phyloP scores from a whole-genome alignment of 2,329 filamentous ascomycete species.

The Xylariaceae sp. region DNA sequence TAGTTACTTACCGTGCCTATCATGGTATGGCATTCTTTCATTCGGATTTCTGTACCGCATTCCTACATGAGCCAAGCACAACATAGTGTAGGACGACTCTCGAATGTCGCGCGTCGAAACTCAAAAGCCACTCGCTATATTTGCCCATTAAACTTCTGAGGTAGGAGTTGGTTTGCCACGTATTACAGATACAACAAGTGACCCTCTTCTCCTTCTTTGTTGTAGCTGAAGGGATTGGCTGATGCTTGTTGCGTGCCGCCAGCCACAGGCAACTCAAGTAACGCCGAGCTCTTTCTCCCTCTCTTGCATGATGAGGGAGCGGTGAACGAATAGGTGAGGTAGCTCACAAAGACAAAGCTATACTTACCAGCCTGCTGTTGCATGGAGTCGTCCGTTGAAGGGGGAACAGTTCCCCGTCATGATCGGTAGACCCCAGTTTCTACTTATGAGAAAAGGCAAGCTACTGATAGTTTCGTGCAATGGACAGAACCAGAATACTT shows the following conservation, averaged over 20 bases:
- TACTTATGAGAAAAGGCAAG: conserved; percentile 14
- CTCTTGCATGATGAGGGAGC: conserved; percentile 16
- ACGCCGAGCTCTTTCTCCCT: conserved; percentile 13
- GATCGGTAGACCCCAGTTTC: conserved; percentile 12
- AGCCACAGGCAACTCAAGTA: conserved; percentile 15
- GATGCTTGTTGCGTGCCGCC: conserved; percentile 22
- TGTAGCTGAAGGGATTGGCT: conserved; percentile 22
- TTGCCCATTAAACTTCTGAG: conserved; percentile 3
- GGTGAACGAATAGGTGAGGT: conserved; percentile 24
- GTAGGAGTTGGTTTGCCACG: conserved; percentile 18
- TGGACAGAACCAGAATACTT: too few species aligned
- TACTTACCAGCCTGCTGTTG: neutral
- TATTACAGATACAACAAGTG: conserved; percentile 19
- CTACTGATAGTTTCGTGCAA: neutral
- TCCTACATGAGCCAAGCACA: neutral
- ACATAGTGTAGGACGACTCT: neutral
- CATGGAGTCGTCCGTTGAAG: neutral
- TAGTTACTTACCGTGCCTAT: neutral
- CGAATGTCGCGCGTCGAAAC: neutral
- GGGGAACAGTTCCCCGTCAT: neutral
- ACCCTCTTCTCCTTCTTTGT: conserved; percentile 2
- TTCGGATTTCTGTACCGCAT: neutral
- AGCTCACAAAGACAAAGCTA: conserved; percentile 3
- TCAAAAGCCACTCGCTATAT: neutral
- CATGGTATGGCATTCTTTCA: neutral